Evolutionary conservation across 2,329 filamentous ascomycete genomes (phyloP).

Genomic region (Didymellaceae sp.): DNA sequence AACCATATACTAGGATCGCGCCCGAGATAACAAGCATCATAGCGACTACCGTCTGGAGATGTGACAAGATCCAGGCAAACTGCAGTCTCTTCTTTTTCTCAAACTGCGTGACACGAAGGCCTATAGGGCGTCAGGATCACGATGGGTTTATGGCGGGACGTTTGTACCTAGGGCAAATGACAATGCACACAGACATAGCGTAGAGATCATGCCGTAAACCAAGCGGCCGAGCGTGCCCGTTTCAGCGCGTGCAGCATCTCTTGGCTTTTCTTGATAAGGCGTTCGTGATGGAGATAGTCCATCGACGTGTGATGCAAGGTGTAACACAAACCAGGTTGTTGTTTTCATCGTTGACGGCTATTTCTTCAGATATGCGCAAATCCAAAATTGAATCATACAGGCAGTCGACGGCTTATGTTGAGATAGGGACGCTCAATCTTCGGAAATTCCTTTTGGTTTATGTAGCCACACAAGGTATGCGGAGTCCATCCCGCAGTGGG

Average conservation of each 20-base stretch:
- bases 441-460: no score
- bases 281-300: no score
- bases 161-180: background rate
- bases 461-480: no score
- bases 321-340: no score
- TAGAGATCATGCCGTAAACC: background rate
- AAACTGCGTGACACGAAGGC: background rate
- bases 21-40: conserved; percentile 3
- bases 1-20: background rate
- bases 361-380: no score
- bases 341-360: no score
- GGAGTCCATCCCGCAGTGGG: no score
- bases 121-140: background rate
- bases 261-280: background rate
- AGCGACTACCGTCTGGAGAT: background rate
- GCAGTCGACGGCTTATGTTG: no score
- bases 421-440: no score
- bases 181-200: background rate
- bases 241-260: background rate
- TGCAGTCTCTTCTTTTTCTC: background rate
- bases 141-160: no score
- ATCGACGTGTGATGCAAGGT: no score
- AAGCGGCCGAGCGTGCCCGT: background rate
- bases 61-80: background rate
- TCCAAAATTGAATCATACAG: no score